Evolutionary conservation across 2,329 filamentous ascomycete species (phyloP).

Genomic region (Rhinocladiella mackenziei): DNA sequence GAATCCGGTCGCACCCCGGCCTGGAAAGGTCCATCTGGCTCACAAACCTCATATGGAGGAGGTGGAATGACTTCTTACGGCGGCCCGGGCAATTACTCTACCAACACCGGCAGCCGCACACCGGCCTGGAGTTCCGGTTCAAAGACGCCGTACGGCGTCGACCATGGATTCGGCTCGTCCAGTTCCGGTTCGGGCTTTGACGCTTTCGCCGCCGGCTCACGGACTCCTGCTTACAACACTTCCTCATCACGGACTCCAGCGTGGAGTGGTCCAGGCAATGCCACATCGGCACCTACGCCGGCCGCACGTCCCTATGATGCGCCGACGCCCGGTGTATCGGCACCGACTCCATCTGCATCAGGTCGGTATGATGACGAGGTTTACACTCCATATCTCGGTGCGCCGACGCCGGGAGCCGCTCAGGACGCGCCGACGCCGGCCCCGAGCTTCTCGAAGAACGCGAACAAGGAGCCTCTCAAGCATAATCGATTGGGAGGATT

Average conservation of each 20-base stretch:
- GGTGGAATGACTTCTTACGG: conserved; percentile 74
- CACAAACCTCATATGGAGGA: conserved; percentile 53
- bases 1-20: conserved; percentile 47
- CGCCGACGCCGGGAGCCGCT: conserved; percentile 43
- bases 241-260: conserved; percentile 48
- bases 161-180: conserved; percentile 56
- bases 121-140: conserved; percentile 65
- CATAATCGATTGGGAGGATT: conserved; percentile 22
- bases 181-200: conserved; percentile 68
- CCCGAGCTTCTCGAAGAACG: conserved; percentile 33
- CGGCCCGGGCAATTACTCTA: conserved; percentile 39
- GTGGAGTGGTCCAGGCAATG: conserved; percentile 33
- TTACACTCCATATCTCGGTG: conserved; percentile 46
- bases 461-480: conserved; percentile 22
- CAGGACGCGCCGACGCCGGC: conserved; percentile 50
- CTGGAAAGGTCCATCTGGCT: conserved; percentile 56
- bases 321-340: conserved; percentile 65
- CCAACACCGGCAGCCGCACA: conserved; percentile 56
- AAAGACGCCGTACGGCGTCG: conserved; percentile 58
- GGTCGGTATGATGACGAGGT: conserved; percentile 44
- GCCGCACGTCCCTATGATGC: conserved; percentile 60
- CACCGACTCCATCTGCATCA: conserved; percentile 66
- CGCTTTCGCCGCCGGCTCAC: conserved; percentile 64
- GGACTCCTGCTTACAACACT: conserved; percentile 71
- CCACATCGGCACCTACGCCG: conserved; percentile 32